These are phyloP conservation scores for Hemileccinum rubropunctum DNA, from an alignment of 768 basidiomycete species.

Conservation along the genomic window DNA sequence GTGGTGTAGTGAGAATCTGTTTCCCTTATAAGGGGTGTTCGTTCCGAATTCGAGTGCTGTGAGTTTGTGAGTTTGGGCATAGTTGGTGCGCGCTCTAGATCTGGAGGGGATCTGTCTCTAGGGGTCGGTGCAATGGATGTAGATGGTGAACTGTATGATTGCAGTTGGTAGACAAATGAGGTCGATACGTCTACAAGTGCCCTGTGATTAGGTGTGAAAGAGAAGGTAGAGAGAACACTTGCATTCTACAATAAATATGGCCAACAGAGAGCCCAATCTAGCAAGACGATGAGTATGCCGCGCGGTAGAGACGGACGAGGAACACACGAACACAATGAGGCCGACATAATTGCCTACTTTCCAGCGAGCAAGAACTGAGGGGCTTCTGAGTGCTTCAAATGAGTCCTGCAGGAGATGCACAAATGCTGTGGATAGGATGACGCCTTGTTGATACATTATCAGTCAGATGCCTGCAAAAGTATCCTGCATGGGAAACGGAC, in stretches of 20 bases:
- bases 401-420: constrained; percentile 79
- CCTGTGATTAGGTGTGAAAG: neutral
- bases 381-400: constrained; percentile 55
- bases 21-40: constrained; percentile 16
- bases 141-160: constrained; percentile 56
- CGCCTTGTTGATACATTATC: constrained; percentile 41
- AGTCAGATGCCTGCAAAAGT: neutral
- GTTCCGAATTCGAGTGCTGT: constrained; percentile 14
- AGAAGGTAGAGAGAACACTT: constrained; percentile 25
- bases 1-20: neutral
- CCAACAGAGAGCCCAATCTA: constrained; percentile 61
- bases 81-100: constrained; percentile 2
- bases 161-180: constrained; percentile 68
- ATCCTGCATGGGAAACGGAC: constrained; percentile 27
- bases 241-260: constrained; percentile 84
- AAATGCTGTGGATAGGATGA: constrained; percentile 81
- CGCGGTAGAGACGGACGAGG: neutral
- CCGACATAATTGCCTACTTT: constrained; percentile 61
- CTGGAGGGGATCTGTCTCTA: constrained; percentile 17
- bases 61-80: constrained; percentile 1
- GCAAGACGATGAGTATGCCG: constrained; percentile 1
- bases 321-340: constrained; percentile 65
- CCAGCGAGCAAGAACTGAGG: constrained; percentile 44
- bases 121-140: constrained; percentile 36
- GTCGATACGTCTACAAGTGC: constrained; percentile 62